Evolutionary conservation across 1,284 basidiomycete genomes (phyloP).

Genomic region (Tilletia caries): DNA sequence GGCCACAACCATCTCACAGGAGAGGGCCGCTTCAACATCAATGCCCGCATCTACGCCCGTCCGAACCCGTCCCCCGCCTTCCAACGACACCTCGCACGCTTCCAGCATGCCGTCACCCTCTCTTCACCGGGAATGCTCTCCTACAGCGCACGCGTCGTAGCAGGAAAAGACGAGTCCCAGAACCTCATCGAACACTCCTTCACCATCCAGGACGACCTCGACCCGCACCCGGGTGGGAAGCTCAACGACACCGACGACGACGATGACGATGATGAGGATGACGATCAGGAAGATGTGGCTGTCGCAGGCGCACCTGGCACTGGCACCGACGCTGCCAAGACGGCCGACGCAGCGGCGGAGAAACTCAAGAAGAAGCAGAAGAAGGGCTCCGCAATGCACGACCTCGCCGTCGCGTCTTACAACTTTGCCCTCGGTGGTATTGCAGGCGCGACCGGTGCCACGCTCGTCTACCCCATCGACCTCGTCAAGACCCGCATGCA

Average conservation of each 20-base stretch:
- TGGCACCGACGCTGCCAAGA: neutral
- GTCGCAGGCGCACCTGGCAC: neutral
- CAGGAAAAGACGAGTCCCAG: conserved; percentile 31
- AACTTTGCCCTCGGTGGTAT: conserved; percentile 86
- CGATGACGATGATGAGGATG: conserved; percentile 15
- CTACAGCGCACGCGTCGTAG: conserved; percentile 42
- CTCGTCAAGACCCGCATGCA: conserved; percentile 85
- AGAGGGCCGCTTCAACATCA: conserved; percentile 44
- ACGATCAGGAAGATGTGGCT: conserved; percentile 4
- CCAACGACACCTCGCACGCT: conserved; percentile 38
- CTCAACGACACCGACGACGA: neutral
- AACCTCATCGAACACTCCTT: conserved; percentile 48
- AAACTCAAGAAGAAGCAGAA: conserved; percentile 19
- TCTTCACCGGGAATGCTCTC: conserved; percentile 46
- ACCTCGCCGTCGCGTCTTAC: conserved; percentile 60
- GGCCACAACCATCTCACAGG: conserved; percentile 35
- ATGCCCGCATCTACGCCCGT: conserved; percentile 39
- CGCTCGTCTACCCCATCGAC: conserved; percentile 89
- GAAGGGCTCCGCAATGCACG: conserved; percentile 29
- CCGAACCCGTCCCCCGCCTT: conserved; percentile 42
- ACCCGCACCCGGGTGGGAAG: conserved; percentile 28
- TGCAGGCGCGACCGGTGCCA: conserved; percentile 84
- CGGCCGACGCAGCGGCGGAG: neutral
- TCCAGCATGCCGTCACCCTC: conserved; percentile 39
- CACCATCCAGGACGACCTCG: conserved; percentile 45